These are phyloP conservation scores for Cutaneotrichosporon cyanovorans DNA, from an alignment of 1,284 basidiomycete genomes.

Conservation along the genomic window DNA sequence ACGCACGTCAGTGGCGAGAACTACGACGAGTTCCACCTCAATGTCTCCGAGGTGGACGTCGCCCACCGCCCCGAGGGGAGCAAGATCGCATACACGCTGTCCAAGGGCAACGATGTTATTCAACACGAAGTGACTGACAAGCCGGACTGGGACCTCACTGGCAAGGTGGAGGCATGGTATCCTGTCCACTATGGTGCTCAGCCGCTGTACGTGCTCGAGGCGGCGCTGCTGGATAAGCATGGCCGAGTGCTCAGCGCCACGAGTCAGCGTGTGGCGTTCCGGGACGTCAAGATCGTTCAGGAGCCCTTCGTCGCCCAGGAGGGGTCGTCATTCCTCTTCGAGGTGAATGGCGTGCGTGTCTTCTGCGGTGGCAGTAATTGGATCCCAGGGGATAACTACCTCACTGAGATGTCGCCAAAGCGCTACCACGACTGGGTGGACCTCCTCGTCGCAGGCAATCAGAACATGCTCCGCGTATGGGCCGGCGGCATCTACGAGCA, in stretches of 20 bases:
- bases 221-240: conserved; percentile 47
- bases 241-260: conserved; percentile 18
- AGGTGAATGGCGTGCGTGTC: conserved; percentile 76
- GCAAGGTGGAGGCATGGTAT: conserved; percentile 56
- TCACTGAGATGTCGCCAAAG: conserved; percentile 59
- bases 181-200: conserved; percentile 75
- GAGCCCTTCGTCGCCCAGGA: conserved; percentile 51
- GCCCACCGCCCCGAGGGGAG: conserved; percentile 2
- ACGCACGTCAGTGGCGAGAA: conserved; percentile 38
- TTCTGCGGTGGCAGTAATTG: conserved; percentile 89
- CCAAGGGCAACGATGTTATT: conserved; percentile 18
- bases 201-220: conserved; percentile 60
- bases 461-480: conserved; percentile 53
- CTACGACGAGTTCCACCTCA: conserved; percentile 4
- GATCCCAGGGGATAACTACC: conserved; percentile 83
- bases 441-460: conserved; percentile 49
- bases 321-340: conserved; percentile 75
- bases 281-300: conserved; percentile 65
- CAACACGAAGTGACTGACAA: conserved; percentile 39
- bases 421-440: conserved; percentile 48
- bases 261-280: conserved; percentile 56
- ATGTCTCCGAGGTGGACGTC: conserved; percentile 5
- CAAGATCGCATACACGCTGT: conserved; percentile 11
- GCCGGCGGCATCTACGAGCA: conserved; percentile 52
- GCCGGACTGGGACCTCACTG: conserved; percentile 51